Conservation (phyloP, 2,329 filamentous ascomycete genomes). For the Paecilomyces formosus region DNA sequence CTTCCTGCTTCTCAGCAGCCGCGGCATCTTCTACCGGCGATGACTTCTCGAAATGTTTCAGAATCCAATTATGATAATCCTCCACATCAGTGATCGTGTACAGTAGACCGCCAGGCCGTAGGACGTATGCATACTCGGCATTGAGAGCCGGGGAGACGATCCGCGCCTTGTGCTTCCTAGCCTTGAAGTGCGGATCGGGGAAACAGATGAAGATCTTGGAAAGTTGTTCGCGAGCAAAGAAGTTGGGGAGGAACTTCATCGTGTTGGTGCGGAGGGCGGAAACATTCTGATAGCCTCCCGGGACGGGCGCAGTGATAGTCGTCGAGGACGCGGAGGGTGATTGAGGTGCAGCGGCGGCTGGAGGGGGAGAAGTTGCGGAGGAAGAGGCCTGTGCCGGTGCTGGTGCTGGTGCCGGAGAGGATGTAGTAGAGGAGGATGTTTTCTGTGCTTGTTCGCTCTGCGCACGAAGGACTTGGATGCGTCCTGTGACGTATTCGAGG, state of each 20-base stretch:
- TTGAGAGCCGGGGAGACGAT: slow-evolving; percentile 86
- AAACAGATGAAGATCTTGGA: slow-evolving; percentile 96
- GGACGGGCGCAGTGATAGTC: slow-evolving; percentile 12
- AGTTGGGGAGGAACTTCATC: slow-evolving; percentile 99
- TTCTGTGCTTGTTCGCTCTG: slow-evolving; percentile 23
- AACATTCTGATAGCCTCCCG: slow-evolving; percentile 68
- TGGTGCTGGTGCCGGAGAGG: slow-evolving; percentile 24
- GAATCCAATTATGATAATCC: slow-evolving; percentile 90
- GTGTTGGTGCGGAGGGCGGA: slow-evolving; percentile 85
- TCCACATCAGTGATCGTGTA: slow-evolving; percentile 98
- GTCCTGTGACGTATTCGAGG: slow-evolving; percentile 81
- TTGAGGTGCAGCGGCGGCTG: slow-evolving; percentile 2
- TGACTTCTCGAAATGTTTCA: slow-evolving; percentile 60
- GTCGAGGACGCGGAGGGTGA: slow-evolving; percentile 2
- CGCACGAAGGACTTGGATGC: slow-evolving; percentile 69
- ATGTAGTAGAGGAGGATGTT: slow-evolving; percentile 45
- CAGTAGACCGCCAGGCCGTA: slow-evolving; percentile 74
- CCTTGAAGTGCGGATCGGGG: slow-evolving; percentile 96
- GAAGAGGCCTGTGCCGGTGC: slow-evolving; percentile 3
- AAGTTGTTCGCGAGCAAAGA: slow-evolving; percentile 76
- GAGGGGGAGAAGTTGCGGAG: slow-evolving; percentile 1
- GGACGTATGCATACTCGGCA: slow-evolving; percentile 85
- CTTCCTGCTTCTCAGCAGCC: slow-evolving; percentile 68
- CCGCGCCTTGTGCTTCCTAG: slow-evolving; percentile 90
- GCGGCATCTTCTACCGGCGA: slow-evolving; percentile 47